Conservation (phyloP, 2,329 filamentous ascomycete species). For the Pseudofabraea citricarpa region DNA sequence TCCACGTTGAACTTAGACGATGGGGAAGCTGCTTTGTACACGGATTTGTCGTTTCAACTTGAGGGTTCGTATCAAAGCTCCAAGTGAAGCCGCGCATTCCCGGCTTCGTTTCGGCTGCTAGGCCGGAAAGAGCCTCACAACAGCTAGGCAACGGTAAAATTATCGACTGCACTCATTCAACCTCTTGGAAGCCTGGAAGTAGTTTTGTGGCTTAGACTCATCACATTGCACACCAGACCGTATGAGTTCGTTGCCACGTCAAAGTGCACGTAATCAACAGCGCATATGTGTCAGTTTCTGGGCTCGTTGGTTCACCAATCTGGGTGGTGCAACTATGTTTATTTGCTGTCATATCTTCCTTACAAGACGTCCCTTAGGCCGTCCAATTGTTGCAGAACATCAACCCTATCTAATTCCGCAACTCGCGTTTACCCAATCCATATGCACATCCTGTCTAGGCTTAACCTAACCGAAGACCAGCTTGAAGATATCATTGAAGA, state of each 20-base stretch:
- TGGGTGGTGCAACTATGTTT: background rate
- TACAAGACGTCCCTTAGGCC: too few relatives aligned
- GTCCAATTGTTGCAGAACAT: too few relatives aligned
- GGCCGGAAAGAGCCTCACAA: slow-evolving; percentile 1
- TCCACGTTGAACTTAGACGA: background rate
- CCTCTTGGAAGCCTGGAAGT: background rate
- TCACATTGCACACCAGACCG: background rate
- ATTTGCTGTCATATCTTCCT: slow-evolving; percentile 8
- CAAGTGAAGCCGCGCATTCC: too few relatives aligned
- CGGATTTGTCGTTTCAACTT: background rate
- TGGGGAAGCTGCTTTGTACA: background rate
- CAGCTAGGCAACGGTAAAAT: slow-evolving; percentile 6
- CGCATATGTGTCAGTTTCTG: slow-evolving; percentile 5
- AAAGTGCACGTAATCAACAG: background rate
- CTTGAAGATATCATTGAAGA: slow-evolving; percentile 94
- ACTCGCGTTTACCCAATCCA: slow-evolving; percentile 16
- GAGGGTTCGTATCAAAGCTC: background rate
- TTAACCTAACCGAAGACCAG: slow-evolving; percentile 65
- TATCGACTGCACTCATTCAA: background rate
- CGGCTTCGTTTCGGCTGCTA: too few relatives aligned
- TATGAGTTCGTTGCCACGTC: slow-evolving; percentile 1
- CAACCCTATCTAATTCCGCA: too few relatives aligned
- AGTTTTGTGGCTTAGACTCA: background rate
- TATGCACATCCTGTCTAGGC: slow-evolving; percentile 7
- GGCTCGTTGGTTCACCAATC: too few relatives aligned